A percentile compares a stretch with the other conserved stretches of the same genome.
phyloP scores from a whole-genome alignment of 2,329 filamentous ascomycete genomes.

The Colletotrichum australisinense region DNA sequence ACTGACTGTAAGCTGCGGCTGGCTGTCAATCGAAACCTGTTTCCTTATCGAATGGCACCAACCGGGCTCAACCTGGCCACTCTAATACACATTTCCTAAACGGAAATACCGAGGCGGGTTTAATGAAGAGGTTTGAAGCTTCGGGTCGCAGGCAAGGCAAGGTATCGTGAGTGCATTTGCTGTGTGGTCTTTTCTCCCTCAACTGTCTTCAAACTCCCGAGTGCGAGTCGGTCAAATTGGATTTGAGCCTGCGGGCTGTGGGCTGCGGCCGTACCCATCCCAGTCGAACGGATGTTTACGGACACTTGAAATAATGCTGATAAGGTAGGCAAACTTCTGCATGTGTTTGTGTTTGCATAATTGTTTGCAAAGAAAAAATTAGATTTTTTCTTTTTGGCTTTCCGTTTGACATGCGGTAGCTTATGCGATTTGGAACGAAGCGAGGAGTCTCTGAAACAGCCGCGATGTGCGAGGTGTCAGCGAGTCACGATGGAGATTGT shows the following conservation, averaged over 20 bases:
- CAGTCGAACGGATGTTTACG: neutral
- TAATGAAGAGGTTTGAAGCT: constrained; percentile 9
- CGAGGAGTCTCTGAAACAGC: constrained; percentile 29
- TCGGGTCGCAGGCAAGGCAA: neutral
- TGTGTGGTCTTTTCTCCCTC: neutral
- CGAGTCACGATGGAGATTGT: neutral
- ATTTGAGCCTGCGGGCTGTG: neutral
- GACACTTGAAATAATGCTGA: neutral
- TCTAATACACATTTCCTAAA: neutral
- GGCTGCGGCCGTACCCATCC: neutral
- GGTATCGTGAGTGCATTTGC: constrained; percentile 3
- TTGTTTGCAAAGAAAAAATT: neutral
- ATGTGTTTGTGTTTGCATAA: neutral
- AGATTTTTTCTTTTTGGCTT: neutral
- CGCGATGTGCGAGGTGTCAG: constrained; percentile 12
- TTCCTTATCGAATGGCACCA: neutral
- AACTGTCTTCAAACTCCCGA: neutral
- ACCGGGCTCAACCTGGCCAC: neutral
- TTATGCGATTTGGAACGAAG: constrained; percentile 14
- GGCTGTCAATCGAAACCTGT: neutral
- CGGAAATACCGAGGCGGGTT: neutral
- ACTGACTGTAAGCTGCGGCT: neutral
- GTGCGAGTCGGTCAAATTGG: constrained; percentile 1
- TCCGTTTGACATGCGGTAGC: constrained; percentile 14
- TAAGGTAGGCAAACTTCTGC: neutral